These are phyloP conservation scores for Grammothele lineata DNA, from an alignment of 768 basidiomycete genomes.

Conservation along the genomic window DNA sequence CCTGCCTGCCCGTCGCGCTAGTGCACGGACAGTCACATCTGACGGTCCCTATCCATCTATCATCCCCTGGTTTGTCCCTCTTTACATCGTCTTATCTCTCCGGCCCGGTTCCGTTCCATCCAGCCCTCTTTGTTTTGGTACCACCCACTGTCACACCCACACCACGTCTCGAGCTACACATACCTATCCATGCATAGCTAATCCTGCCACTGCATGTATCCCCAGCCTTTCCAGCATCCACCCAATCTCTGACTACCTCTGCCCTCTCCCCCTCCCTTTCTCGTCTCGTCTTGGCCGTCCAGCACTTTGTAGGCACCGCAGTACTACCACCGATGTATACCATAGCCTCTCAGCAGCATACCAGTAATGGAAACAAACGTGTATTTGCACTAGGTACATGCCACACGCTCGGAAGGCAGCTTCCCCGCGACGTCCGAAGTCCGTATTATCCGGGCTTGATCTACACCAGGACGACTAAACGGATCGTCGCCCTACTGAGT, in stretches of 20 bases:
- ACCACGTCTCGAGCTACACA: slow-evolving; percentile 6
- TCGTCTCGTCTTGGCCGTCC: slow-evolving; percentile 6
- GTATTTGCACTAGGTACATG: slow-evolving; percentile 15
- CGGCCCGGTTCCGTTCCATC: slow-evolving; percentile 2
- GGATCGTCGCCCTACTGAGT: too few relatives aligned
- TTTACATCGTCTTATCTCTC: background rate
- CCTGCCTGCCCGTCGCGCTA: too few relatives aligned
- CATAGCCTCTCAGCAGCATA: slow-evolving; percentile 21
- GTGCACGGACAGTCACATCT: too few relatives aligned
- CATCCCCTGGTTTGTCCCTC: background rate
- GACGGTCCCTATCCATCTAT: background rate
- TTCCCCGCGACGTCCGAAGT: too few relatives aligned
- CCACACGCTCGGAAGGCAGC: too few relatives aligned
- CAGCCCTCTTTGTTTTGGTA: background rate
- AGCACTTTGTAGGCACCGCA: slow-evolving; percentile 6
- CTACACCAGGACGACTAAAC: too few relatives aligned
- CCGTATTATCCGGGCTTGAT: too few relatives aligned
- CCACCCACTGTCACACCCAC: background rate
- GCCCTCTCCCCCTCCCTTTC: background rate
- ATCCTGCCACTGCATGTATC: slow-evolving; percentile 14
- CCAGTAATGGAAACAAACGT: slow-evolving; percentile 18
- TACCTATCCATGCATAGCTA: slow-evolving; percentile 18
- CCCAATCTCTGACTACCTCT: too few relatives aligned
- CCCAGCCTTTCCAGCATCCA: background rate
- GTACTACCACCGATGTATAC: slow-evolving; percentile 25